These are phyloP conservation scores for Ogataea ramenticola DNA, from an alignment of 805 yeast genomes.

Conservation along the genomic window DNA sequence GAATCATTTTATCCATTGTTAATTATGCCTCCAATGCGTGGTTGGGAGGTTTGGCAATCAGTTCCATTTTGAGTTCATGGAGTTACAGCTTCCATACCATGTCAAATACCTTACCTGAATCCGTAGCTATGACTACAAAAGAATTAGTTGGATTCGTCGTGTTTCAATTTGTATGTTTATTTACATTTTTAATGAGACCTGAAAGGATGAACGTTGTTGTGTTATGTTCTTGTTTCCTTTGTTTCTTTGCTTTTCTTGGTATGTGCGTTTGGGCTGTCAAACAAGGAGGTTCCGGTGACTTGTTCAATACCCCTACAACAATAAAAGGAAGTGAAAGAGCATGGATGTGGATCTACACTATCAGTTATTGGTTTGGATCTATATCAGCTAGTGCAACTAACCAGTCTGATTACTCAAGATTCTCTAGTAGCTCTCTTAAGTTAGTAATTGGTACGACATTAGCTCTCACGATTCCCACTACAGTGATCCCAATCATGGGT, in stretches of 20 bases:
- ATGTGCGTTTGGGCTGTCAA: conserved; percentile 23
- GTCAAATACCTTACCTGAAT: conserved; percentile 31
- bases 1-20: conserved; percentile 37
- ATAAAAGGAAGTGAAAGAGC: conserved; percentile 14
- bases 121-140: conserved; percentile 31
- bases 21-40: conserved; percentile 41
- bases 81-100: conserved; percentile 30
- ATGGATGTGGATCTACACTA: conserved; percentile 36
- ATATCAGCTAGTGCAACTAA: conserved; percentile 33
- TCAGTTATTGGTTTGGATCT: conserved; percentile 32
- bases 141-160: conserved; percentile 36
- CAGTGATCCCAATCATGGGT: conserved; percentile 38
- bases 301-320: conserved; percentile 5
- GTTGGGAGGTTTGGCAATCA: conserved; percentile 38
- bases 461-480: conserved; percentile 31
- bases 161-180: conserved; percentile 36
- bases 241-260: conserved; percentile 27
- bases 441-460: conserved; percentile 24
- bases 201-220: conserved; percentile 21
- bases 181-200: conserved; percentile 36
- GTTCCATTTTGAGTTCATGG: conserved; percentile 30
- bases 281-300: conserved; percentile 13
- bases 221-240: conserved; percentile 16
- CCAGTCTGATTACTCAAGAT: conserved; percentile 29
- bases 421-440: conserved; percentile 9